Evolutionary conservation across 2,329 filamentous ascomycete genomes (phyloP), one percentile per base, ranked within the genome.

Genomic region (Pestalotiopsis fici): DNA sequence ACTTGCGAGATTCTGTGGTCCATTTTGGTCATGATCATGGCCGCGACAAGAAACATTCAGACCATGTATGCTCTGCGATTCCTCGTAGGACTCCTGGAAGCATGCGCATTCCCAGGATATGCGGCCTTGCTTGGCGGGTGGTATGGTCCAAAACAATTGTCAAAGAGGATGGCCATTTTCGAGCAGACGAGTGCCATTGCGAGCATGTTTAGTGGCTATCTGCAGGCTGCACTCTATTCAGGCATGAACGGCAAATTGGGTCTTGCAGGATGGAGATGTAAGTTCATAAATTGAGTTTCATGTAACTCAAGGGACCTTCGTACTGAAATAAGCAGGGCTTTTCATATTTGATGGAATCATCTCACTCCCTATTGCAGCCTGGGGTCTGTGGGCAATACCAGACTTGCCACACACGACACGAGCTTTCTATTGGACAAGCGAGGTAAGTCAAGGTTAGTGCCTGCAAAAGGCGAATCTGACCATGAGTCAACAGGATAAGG

Each of bases 41-140:
- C 74, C 1, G 69, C 69, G 13, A 69, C 73, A 56, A 61, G 43
- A 21, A 61, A 12, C 11, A 31, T 61, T 11, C 4, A 25, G 54
- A 54, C 75, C 43, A 59, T 78, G 4, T 76, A 76, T 21, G 75
- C 66, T 3, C 69, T 78, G 2, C 71, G 76, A 0, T 78, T 78
- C 60, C 70, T 76, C 13, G 73, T 77, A n/a, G 77, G 76, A 1
- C 72, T 78, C 43, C 71, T 77, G 12, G 74, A 78, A 37, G 71
- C 69, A 25, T 72, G 37, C 64, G 73, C 72, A 23, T 78, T 71
- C 65, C 76, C 69, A 1, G 72, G 73, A n/a, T 72, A 72, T 25
- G 66, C 68, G 9, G 71, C 74, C 1, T 70, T 78, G 13, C 71
- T 78, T 1, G 76, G 76, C 3, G 72, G 70, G 3, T 78, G 77